Base-by-base conservation (phyloP, 2,329 filamentous ascomycete genomes). In the Aspergillus neotritici region DNA sequence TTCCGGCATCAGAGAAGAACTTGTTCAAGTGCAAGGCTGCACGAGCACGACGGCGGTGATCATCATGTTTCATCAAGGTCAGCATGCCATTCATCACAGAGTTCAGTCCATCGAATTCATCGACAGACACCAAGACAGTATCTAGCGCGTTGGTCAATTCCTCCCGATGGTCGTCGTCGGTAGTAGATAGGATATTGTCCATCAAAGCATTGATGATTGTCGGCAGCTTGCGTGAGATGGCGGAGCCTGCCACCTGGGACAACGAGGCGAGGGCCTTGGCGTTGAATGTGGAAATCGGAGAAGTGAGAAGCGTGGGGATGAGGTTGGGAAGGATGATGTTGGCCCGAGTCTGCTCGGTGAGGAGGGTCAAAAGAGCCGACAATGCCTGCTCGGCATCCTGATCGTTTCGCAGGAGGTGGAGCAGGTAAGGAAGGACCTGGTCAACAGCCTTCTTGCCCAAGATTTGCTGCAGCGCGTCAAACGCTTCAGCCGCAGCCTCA, bases 301-400 rank as follows among this genome's bases (percentile, higher is more conserved):
- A 83, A 7, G 86, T 84, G 46, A 94, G 86, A 28, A 98, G 78
- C 2, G 90, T 97, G 1, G 94, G 93, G 47, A 98, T 88, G 43
- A 98, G 83, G 66, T 94, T 96, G 14, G 93, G 94, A 45, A 98
- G 73, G 57, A 98, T 98, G 55, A 95, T 90, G 65, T 96, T 98
- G 15, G 91, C 94, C 51, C 93, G 80, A 6, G 88, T 93, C 12
- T 87, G 83, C 66, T 98, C 93, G 0, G 91, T 97, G 50, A 98
- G 83, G 15, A 98, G 78, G 0, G 93, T 98, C 50, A 98, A 79
- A 34, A 98, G 82, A 33, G 93, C 94, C 40, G 89, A 86, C 14
- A 98, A 75, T 8, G 93, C 93, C 65, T 96, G 94, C 54, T 95
- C 86, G 29, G 93, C 93, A 51, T 94, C 82, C 9, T 85, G 81